phyloP scores from a whole-genome alignment of 257 asterid genomes.

The Solanum dulcamara region DNA sequence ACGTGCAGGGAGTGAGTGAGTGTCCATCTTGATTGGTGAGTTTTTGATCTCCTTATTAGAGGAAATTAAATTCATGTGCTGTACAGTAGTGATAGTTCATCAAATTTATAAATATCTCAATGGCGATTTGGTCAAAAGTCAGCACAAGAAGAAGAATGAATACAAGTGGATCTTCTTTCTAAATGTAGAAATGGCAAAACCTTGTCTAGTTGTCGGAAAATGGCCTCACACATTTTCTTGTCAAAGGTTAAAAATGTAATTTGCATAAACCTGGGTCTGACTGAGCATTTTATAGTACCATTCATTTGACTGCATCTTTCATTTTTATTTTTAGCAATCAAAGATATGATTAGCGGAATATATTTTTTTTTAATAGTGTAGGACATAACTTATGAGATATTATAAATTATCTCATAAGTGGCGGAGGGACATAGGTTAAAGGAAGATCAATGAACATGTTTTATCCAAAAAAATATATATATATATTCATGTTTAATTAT shows the following conservation, averaged over 20 bases:
- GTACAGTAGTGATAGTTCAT: neutral
- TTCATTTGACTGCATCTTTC: neutral
- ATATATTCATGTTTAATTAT: neutral
- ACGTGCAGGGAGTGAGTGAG: neutral
- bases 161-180: neutral
- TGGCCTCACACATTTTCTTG: neutral
- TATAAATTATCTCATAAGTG: too few species aligned
- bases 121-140: constrained; percentile 79
- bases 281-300: neutral
- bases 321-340: neutral
- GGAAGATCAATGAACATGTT: too few species aligned
- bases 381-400: too few species aligned
- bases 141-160: constrained; percentile 46
- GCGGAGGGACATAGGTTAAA: neutral
- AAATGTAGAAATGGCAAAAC: neutral
- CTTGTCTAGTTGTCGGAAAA: neutral
- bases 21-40: too few species aligned
- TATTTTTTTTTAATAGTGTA: neutral
- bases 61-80: neutral
- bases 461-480: too few species aligned
- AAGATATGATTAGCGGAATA: neutral
- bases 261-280: neutral
- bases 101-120: constrained; percentile 57
- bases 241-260: neutral
- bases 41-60: neutral